A percentile compares a stretch with the other conserved stretches of the same genome.
Conservation (phyloP, 148 eudicot genomes). For the Dysphania ambrosioides region DNA sequence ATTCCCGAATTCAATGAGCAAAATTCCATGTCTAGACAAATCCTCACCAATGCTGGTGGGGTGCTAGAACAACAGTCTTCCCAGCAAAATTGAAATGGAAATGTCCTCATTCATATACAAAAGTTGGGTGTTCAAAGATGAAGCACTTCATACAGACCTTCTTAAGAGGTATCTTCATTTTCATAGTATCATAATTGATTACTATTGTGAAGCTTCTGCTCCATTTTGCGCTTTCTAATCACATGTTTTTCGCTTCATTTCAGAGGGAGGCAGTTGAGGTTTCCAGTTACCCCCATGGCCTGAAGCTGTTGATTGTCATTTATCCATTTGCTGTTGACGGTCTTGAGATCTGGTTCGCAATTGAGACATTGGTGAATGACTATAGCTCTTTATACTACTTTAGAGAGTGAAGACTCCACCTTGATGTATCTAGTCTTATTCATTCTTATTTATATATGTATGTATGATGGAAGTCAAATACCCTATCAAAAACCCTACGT, state of each 20-base stretch:
- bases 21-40: constrained; percentile 74
- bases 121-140: constrained; percentile 63
- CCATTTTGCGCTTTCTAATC: background rate
- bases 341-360: constrained; percentile 75
- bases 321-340: constrained; percentile 85
- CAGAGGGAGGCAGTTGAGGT: constrained; percentile 68
- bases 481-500: too few species aligned
- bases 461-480: too few species aligned
- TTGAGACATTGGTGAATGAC: constrained; percentile 62
- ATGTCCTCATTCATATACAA: constrained; percentile 61
- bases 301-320: constrained; percentile 63
- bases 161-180: constrained; percentile 48
- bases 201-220: background rate
- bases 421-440: too few species aligned
- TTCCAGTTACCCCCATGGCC: constrained; percentile 48
- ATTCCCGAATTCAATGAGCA: constrained; percentile 70
- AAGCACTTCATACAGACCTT: constrained; percentile 68
- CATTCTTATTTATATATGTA: too few species aligned
- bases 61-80: constrained; percentile 69
- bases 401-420: too few species aligned
- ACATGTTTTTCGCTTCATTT: background rate
- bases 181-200: background rate
- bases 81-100: constrained; percentile 72
- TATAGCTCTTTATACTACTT: constrained; percentile 62
- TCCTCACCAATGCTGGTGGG: constrained; percentile 70